Base-by-base conservation (phyloP, 495 filamentous ascomycete genomes). In the Trichoderma orchidacearum region DNA sequence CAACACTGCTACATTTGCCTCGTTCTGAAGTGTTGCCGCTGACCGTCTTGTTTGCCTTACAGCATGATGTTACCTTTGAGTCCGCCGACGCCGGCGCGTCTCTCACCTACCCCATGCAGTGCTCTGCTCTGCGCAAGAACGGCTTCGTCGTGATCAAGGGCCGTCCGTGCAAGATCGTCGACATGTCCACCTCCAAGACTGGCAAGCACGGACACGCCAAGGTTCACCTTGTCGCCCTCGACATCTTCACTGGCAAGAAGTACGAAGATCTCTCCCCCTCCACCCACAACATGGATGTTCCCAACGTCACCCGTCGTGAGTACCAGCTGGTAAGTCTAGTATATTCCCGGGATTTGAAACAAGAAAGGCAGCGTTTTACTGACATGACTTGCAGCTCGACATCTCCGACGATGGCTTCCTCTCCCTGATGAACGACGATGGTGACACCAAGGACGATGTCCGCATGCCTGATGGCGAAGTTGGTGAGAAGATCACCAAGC, bases 171-270 rank as follows among this genome's bases (percentile, higher is more conserved):
- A 97, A 96, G 85, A 99, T 99, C 66, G 88, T 96, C 72, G 93
- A 96, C 68, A 99, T 99, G 93, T 92, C 87, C 60, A 99, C 93
- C 76, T 99, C 93, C 70, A 99, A 99, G 90, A 99, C 93, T 61
- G 93, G 93, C 73, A 99, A 99, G 88, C 93, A 99, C 86, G 93
- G 93, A 73, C 93, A 99, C 85, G 93, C 93, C 74, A 99, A 99
- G 85, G 93, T 97, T 71, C 90, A 99, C 80, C 75, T 99, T 59
- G 84, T 94, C 66, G 93, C 88, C 68, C 83, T 92, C 70, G 93
- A 99, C 71, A 96, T 99, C 80, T 99, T 99, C 82, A 99, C 90
- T 59, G 82, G 82, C 81, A 97, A 97, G 88, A 99, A 99, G 83
- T 79, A 93, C 58, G 93, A 99, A 81, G 93, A 99, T 75, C 86